phyloP scores from a whole-genome alignment of 345 rosid species.

The Euphorbia tirucalli region DNA sequence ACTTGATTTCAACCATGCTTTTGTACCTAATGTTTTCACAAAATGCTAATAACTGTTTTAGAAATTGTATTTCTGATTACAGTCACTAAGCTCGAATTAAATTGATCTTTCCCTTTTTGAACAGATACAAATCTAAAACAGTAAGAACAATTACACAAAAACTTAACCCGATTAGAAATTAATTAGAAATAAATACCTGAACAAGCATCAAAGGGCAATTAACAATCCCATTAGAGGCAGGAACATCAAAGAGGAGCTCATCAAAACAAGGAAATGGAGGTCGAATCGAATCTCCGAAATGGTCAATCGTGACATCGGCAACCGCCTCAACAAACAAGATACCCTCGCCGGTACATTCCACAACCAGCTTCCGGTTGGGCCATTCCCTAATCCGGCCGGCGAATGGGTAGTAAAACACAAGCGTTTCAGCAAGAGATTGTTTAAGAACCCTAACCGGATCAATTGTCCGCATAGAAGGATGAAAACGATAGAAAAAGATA shows the following conservation, averaged over 20 bases:
- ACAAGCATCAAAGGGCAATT: constrained; percentile 14
- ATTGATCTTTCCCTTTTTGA: too few relatives aligned
- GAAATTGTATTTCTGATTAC: too few relatives aligned
- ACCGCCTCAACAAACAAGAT: constrained; percentile 2
- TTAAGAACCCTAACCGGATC: constrained; percentile 12
- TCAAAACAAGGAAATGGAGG: constrained; percentile 20
- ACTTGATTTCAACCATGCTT: too few relatives aligned
- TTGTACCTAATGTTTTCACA: too few relatives aligned
- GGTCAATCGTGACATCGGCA: constrained; percentile 11
- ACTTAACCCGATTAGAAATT: too few relatives aligned
- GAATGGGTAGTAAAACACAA: constrained; percentile 19
- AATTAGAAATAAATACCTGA: constrained; percentile 1
- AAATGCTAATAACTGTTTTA: too few relatives aligned
- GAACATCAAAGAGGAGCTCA: constrained; percentile 10
- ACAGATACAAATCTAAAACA: too few relatives aligned
- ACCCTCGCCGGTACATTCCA: constrained; percentile 17
- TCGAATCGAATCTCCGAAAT: constrained; percentile 9
- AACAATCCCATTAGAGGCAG: constrained; percentile 7
- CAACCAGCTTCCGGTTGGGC: constrained; percentile 8
- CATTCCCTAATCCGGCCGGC: constrained; percentile 12
- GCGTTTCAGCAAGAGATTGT: constrained; percentile 7
- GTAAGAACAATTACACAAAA: too few relatives aligned
- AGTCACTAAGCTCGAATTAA: too few relatives aligned
- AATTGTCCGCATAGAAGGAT: constrained; percentile 5
- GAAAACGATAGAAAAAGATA: background rate